Conservation (phyloP, 2,329 filamentous ascomycete species). For the Elsinoe fawcettii region DNA sequence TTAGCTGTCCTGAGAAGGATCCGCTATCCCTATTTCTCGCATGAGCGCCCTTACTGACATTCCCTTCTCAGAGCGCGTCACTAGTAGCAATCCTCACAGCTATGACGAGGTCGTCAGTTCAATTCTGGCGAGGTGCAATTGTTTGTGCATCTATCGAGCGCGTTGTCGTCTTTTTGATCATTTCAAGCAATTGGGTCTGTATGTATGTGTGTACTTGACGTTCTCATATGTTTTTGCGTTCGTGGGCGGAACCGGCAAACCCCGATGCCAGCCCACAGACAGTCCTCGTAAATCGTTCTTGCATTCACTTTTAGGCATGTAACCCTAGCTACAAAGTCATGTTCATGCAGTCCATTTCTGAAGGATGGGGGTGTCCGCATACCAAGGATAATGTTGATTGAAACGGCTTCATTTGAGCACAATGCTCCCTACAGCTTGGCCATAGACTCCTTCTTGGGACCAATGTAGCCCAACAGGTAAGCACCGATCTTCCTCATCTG, state of each 20-base stretch:
- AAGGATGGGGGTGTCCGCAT: no score
- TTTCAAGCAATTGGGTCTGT: no score
- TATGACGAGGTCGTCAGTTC: constrained; percentile 17
- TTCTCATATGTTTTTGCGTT: no score
- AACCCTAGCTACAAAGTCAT: no score
- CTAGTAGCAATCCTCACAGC: background rate
- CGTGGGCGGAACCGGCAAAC: no score
- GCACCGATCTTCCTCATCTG: constrained; percentile 59
- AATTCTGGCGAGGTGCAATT: constrained; percentile 13
- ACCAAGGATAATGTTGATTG: no score
- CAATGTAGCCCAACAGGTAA: constrained; percentile 50
- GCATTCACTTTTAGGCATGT: no score
- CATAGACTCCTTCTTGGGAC: constrained; percentile 32
- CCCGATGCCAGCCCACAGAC: no score
- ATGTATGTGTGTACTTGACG: no score
- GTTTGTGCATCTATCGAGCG: background rate
- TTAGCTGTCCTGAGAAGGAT: background rate
- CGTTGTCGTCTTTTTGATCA: background rate
- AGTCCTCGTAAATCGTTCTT: no score
- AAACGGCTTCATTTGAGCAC: no score
- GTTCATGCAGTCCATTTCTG: no score
- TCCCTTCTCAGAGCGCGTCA: constrained; percentile 16
- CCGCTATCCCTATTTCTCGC: background rate
- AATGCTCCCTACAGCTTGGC: background rate
- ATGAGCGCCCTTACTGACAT: background rate